These are phyloP conservation scores for Rhododendron griersonianum DNA, from an alignment of 148 eudicot genomes.

Conservation along the genomic window DNA sequence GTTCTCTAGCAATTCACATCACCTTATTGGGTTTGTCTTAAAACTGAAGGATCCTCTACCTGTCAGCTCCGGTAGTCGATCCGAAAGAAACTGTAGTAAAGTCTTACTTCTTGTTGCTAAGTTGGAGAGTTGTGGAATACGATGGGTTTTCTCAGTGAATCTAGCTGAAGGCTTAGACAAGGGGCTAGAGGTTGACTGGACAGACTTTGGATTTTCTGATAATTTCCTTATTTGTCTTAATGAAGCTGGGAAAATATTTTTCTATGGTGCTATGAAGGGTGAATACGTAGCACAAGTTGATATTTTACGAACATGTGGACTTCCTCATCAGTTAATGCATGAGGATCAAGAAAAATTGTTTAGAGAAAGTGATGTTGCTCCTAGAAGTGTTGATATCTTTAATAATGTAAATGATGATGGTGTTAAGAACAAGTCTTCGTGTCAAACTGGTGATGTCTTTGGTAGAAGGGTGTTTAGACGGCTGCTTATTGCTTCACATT, in stretches of 20 bases:
- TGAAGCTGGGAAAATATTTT: slow-evolving; percentile 48
- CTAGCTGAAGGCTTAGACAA: slow-evolving; percentile 35
- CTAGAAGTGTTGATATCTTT: slow-evolving; percentile 12
- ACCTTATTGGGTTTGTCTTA: slow-evolving; percentile 69
- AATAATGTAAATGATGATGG: slow-evolving; percentile 18
- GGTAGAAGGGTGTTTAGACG: slow-evolving; percentile 46
- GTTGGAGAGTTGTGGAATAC: slow-evolving; percentile 51
- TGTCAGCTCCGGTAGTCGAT: slow-evolving; percentile 16
- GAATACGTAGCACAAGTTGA: slow-evolving; percentile 49
- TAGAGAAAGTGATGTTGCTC: slow-evolving; percentile 18
- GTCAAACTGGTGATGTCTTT: slow-evolving; percentile 18
- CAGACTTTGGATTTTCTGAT: slow-evolving; percentile 74
- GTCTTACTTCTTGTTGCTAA: slow-evolving; percentile 51
- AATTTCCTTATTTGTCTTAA: slow-evolving; percentile 71
- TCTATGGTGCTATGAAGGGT: slow-evolving; percentile 61
- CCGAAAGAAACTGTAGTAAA: slow-evolving; percentile 23
- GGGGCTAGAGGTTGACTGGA: slow-evolving; percentile 55
- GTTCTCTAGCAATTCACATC: slow-evolving; percentile 59
- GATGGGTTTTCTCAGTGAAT: slow-evolving; percentile 72
- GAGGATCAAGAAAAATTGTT: slow-evolving; percentile 20
- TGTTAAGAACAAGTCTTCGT: slow-evolving; percentile 1
- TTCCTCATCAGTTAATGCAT: slow-evolving; percentile 23
- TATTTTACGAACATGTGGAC: slow-evolving; percentile 38
- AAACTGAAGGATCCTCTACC: slow-evolving; percentile 21
- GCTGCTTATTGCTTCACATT: slow-evolving; percentile 56